Evolutionary conservation across 164 flowering plant genomes (phyloP).

Genomic region (Liriodendron chinense): DNA sequence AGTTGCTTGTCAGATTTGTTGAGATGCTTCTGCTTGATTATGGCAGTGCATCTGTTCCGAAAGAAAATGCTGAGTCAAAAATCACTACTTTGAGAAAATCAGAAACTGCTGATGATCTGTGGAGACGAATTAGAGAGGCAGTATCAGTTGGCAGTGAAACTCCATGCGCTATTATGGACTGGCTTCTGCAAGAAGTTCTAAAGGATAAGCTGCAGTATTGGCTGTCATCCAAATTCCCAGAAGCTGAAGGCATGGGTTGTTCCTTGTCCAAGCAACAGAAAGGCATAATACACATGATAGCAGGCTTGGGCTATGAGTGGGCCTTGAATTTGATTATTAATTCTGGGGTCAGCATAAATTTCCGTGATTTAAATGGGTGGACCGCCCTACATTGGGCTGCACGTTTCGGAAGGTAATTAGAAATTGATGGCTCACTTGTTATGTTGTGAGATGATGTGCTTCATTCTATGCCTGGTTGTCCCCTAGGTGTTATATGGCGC

Average conservation of each 20-base stretch:
- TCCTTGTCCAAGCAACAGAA: constrained; percentile 85
- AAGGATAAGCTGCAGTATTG: constrained; percentile 76
- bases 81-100: constrained; percentile 21
- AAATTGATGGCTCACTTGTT: not conserved
- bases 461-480: not conserved
- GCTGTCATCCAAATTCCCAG: constrained; percentile 47
- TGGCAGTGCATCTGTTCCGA: constrained; percentile 22
- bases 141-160: constrained; percentile 55
- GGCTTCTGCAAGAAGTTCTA: constrained; percentile 76
- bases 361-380: constrained; percentile 93
- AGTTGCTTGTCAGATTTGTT: constrained; percentile 62
- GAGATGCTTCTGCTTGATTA: constrained; percentile 60
- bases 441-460: not conserved
- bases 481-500: not conserved
- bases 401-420: constrained; percentile 79
- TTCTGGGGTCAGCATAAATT: constrained; percentile 68
- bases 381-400: constrained; percentile 99
- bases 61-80: constrained; percentile 29
- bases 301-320: constrained; percentile 96
- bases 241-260: constrained; percentile 28
- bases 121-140: constrained; percentile 57
- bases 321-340: constrained; percentile 67
- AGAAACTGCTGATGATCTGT: constrained; percentile 49
- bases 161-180: constrained; percentile 43
- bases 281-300: constrained; percentile 85